These are phyloP conservation scores for Rhizopus stolonifer DNA, from an alignment of 371 early-diverging fungal species.

Conservation along the genomic window DNA sequence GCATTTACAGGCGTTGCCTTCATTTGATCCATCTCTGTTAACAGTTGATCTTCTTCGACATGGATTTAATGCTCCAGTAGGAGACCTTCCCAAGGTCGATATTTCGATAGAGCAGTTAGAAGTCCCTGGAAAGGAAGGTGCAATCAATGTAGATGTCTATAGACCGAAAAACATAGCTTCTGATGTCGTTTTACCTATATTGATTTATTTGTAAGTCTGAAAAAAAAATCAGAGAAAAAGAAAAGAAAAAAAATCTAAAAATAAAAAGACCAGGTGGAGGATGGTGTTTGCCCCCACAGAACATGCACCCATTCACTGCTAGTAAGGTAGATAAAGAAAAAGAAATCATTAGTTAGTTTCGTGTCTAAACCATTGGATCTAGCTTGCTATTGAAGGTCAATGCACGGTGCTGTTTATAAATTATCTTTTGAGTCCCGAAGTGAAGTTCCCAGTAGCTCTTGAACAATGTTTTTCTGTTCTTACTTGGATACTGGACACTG, in stretches of 20 bases:
- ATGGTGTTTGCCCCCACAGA: slow-evolving; percentile 6
- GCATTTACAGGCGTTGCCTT: neutral
- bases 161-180: slow-evolving; percentile 3
- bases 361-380: neutral
- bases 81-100: neutral
- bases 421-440: slow-evolving; percentile 32
- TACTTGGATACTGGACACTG: slow-evolving; percentile 8
- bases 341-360: neutral
- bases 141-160: slow-evolving; percentile 8
- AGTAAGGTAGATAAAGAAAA: slow-evolving; percentile 8
- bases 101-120: neutral
- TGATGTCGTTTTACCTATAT: slow-evolving; percentile 6
- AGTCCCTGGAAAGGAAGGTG: neutral
- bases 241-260: neutral
- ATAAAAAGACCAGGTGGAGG: slow-evolving; percentile 24
- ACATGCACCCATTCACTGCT: slow-evolving; percentile 3
- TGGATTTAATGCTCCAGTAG: neutral
- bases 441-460: slow-evolving; percentile 25
- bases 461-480: slow-evolving; percentile 30
- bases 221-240: neutral
- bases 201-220: slow-evolving; percentile 17
- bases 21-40: neutral
- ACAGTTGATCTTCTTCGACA: neutral
- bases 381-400: slow-evolving; percentile 4
- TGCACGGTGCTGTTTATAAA: slow-evolving; percentile 25